Conservation (phyloP, 257 asterid genomes). For the Lycium barbarum region DNA sequence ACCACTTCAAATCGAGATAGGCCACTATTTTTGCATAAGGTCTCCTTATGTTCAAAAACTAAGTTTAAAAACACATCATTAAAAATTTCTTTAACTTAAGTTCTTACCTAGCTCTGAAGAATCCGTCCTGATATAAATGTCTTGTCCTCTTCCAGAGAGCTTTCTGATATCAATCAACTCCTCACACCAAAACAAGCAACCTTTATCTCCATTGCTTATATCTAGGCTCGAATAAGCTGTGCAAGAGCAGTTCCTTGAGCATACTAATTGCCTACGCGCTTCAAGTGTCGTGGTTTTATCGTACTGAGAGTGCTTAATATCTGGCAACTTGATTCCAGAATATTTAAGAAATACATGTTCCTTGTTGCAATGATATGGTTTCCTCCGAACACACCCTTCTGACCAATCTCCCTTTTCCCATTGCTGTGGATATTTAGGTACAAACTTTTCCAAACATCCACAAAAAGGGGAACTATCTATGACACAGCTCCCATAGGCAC, state of each 20-base stretch:
- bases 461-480: constrained; percentile 38
- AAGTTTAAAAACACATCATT: not conserved
- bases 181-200: constrained; percentile 51
- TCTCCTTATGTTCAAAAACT: not conserved
- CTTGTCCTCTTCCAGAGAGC: constrained; percentile 33
- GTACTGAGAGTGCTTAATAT: constrained; percentile 7
- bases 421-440: not conserved
- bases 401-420: constrained; percentile 38
- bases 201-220: constrained; percentile 38
- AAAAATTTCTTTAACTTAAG: not conserved
- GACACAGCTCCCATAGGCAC: constrained; percentile 41
- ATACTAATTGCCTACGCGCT: constrained; percentile 32
- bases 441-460: constrained; percentile 42
- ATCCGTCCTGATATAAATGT: constrained; percentile 39
- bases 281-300: not conserved
- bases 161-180: constrained; percentile 37
- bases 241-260: constrained; percentile 51
- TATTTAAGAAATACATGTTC: not conserved
- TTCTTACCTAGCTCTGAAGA: constrained; percentile 34
- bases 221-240: constrained; percentile 43
- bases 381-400: constrained; percentile 37
- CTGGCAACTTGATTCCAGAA: constrained; percentile 16
- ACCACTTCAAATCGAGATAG: not conserved
- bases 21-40: not conserved
- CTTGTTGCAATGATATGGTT: constrained; percentile 22